Conservation (phyloP, 2,329 filamentous ascomycete genomes). For the Alternaria sp. region DNA sequence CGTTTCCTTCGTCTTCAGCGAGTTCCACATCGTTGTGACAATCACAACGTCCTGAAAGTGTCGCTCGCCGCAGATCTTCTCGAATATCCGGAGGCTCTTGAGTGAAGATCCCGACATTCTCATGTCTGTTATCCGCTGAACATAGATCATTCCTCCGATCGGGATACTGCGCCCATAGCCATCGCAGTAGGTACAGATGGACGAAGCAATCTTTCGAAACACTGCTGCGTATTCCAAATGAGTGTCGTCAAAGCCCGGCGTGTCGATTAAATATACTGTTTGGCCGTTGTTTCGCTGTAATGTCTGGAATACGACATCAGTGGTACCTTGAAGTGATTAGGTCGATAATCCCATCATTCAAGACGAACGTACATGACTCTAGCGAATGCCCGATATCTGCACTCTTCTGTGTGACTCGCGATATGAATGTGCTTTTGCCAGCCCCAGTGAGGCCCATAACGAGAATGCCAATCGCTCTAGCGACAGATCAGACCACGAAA, state of each 20-base stretch:
- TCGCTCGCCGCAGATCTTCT: slow-evolving; percentile 52
- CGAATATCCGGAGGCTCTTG: slow-evolving; percentile 55
- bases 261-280: slow-evolving; percentile 50
- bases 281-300: neutral
- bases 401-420: slow-evolving; percentile 6
- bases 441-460: slow-evolving; percentile 53
- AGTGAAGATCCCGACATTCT: slow-evolving; percentile 50
- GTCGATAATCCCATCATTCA: neutral
- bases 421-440: slow-evolving; percentile 51
- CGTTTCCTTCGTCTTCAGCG: neutral
- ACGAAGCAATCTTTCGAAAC: slow-evolving; percentile 50
- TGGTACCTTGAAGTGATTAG: slow-evolving; percentile 11
- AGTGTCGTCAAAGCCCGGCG: slow-evolving; percentile 58
- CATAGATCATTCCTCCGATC: slow-evolving; percentile 53
- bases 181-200: slow-evolving; percentile 45
- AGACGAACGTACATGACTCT: slow-evolving; percentile 18
- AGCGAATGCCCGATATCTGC: slow-evolving; percentile 40
- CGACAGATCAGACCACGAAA: neutral
- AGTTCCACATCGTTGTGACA: slow-evolving; percentile 54
- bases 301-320: neutral
- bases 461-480: slow-evolving; percentile 32
- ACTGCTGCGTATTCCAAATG: slow-evolving; percentile 52
- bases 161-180: slow-evolving; percentile 25
- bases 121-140: slow-evolving; percentile 55
- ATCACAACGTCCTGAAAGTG: slow-evolving; percentile 52